phyloP scores from a whole-genome alignment of 1,284 basidiomycete species.

The Boletus semigastroideus region DNA sequence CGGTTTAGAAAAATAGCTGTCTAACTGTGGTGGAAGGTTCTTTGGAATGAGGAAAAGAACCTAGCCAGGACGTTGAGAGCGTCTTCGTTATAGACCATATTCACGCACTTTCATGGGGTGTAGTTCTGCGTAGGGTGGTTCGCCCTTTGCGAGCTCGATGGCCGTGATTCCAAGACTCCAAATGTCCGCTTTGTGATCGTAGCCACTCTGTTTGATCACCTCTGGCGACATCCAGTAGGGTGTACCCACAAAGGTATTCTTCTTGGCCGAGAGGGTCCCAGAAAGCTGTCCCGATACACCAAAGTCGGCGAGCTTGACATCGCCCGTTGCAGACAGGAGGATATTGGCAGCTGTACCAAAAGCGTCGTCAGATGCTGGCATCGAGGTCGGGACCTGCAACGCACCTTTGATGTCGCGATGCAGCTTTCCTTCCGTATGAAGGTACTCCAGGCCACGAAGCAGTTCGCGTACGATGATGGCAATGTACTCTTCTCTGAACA shows the following conservation, averaged over 20 bases:
- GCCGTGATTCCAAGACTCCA: conserved; percentile 97
- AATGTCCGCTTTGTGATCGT: conserved; percentile 98
- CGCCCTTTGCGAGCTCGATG: conserved; percentile 95
- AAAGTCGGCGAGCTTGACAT: conserved; percentile 98
- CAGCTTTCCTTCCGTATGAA: conserved; percentile 94
- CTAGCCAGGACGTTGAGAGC: conserved; percentile 38
- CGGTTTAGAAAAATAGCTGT: conserved; percentile 84
- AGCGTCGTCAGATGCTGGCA: conserved; percentile 2
- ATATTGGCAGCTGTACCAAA: conserved; percentile 82
- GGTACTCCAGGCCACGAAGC: conserved; percentile 89
- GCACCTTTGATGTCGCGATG: conserved; percentile 98
- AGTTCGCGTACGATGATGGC: conserved; percentile 95
- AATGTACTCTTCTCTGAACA: conserved; percentile 97
- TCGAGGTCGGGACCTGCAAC: background rate
- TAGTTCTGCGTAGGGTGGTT: conserved; percentile 95
- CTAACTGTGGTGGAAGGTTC: conserved; percentile 90
- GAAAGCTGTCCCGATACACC: conserved; percentile 99
- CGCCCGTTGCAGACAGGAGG: conserved; percentile 89
- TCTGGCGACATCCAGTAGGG: conserved; percentile 99
- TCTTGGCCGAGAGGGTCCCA: conserved; percentile 94
- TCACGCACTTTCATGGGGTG: conserved; percentile 93
- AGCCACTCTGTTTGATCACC: conserved; percentile 99
- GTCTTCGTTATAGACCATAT: background rate
- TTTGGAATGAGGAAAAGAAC: conserved; percentile 98
- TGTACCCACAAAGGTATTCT: conserved; percentile 98